These are phyloP conservation scores for Chondrus crispus DNA, from an alignment of 23 red algal species.

Conservation along the genomic window DNA sequence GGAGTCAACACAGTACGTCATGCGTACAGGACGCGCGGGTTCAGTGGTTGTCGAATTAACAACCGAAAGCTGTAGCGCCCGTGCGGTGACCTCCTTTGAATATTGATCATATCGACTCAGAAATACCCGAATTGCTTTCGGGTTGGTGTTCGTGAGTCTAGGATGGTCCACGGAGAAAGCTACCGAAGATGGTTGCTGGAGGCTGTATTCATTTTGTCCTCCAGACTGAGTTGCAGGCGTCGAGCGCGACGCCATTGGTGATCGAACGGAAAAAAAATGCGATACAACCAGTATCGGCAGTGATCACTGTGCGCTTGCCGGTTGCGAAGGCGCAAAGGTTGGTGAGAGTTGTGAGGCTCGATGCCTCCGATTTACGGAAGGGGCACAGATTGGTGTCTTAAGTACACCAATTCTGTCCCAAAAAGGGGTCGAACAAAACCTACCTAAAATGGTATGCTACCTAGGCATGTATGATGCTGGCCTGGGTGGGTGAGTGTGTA, in stretches of 20 bases:
- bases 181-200: background rate
- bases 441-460: no score
- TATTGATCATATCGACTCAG: background rate
- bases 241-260: background rate
- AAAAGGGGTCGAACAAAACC: no score
- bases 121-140: background rate
- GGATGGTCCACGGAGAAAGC: background rate
- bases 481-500: no score
- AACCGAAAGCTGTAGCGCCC: background rate
- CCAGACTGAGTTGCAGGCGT: background rate
- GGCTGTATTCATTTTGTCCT: background rate
- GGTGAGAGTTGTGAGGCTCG: no score
- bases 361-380: no score
- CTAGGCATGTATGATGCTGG: no score
- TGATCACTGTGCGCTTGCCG: background rate
- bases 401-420: no score
- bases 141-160: background rate
- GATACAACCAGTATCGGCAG: background rate
- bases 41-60: background rate
- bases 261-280: background rate
- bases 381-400: no score
- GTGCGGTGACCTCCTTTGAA: background rate
- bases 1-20: conserved; percentile 8
- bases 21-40: background rate
- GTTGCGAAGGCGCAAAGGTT: no score